Evolutionary conservation across 148 eudicot genomes (phyloP).

Genomic region (Oxyria digyna): DNA sequence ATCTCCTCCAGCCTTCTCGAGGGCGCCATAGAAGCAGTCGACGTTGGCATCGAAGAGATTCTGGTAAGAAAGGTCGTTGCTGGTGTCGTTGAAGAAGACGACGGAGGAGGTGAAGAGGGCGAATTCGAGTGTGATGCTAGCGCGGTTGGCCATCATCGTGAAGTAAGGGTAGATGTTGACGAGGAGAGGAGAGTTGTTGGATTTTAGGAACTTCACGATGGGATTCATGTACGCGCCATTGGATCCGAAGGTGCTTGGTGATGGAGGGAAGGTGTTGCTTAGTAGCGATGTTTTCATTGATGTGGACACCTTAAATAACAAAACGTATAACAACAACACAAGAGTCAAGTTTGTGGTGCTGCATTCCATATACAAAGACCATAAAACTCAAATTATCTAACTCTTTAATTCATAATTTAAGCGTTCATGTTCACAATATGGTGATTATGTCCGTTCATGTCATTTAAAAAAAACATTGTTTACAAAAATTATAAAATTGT

Average conservation of each 20-base stretch:
- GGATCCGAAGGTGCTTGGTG: conserved; percentile 1
- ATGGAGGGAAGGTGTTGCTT: conserved; percentile 19
- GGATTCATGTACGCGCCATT: too few relatives aligned
- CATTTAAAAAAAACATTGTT: too few relatives aligned
- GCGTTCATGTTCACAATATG: too few relatives aligned
- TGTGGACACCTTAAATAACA: conserved; percentile 2
- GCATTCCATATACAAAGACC: too few relatives aligned
- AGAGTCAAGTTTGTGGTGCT: too few relatives aligned
- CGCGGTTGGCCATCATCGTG: not conserved
- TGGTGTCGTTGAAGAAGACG: conserved; percentile 8
- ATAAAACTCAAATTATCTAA: too few relatives aligned
- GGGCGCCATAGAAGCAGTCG: conserved; percentile 22
- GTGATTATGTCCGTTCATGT: too few relatives aligned
- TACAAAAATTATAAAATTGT: too few relatives aligned
- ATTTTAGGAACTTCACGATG: conserved; percentile 12
- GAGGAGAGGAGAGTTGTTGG: conserved; percentile 16
- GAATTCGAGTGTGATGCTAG: conserved; percentile 5
- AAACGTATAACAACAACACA: too few relatives aligned
- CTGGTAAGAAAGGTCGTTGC: conserved; percentile 10
- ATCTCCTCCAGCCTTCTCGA: conserved; percentile 23
- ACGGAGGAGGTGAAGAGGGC: conserved; percentile 13
- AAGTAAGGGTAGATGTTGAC: conserved; percentile 31
- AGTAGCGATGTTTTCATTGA: not conserved
- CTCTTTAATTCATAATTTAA: too few relatives aligned
- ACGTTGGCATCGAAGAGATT: conserved; percentile 14